Conservation (phyloP, 495 filamentous ascomycete species). For the Penicillium alfredii region DNA sequence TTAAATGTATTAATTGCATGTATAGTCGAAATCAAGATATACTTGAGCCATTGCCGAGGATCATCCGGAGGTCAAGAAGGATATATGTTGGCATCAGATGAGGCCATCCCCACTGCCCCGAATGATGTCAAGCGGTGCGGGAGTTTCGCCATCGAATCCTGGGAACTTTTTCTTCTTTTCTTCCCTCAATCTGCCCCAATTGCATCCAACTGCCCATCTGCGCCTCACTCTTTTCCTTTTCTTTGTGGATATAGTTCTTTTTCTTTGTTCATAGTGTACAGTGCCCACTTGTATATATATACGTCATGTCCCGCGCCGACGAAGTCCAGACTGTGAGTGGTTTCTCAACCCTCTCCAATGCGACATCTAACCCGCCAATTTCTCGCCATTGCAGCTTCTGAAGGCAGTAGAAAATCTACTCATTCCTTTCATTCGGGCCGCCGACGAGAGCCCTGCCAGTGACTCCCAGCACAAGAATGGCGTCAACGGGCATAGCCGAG, state of each 20-base stretch:
- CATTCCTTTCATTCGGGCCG: constrained; percentile 69
- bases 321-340: constrained; percentile 42
- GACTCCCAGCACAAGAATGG: constrained; percentile 48
- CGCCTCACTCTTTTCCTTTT: constrained; percentile 2
- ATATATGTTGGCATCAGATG: no score
- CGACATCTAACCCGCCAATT: background rate
- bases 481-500: constrained; percentile 34
- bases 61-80: no score
- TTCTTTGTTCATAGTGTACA: background rate
- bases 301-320: constrained; percentile 30
- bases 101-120: background rate
- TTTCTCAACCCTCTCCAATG: constrained; percentile 4
- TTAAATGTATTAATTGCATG: no score
- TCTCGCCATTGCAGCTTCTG: constrained; percentile 67
- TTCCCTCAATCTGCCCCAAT: no score
- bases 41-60: no score
- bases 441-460: constrained; percentile 55
- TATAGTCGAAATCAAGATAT: no score
- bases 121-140: constrained; percentile 31
- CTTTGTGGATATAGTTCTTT: no score
- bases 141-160: constrained; percentile 30
- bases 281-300: constrained; percentile 17
- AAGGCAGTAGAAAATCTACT: constrained; percentile 67
- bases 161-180: constrained; percentile 16
- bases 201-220: no score